Evolutionary conservation across 2,329 filamentous ascomycete genomes (phyloP).

Genomic region (Nannizziopsis barbatae): DNA sequence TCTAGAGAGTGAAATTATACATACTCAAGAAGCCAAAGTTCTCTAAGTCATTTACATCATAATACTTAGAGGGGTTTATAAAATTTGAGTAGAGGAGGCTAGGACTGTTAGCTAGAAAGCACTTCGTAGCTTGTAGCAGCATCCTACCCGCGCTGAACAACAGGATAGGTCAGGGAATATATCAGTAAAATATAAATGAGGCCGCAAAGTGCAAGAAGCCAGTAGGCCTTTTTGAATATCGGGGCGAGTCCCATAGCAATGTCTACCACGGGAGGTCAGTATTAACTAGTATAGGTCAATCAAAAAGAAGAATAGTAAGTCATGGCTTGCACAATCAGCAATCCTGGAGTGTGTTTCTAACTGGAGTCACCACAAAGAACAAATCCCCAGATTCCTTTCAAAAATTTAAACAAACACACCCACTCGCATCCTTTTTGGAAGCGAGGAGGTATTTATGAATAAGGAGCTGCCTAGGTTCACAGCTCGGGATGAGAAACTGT

Average conservation of each 20-base stretch:
- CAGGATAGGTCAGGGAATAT: constrained; percentile 54
- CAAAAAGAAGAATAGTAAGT: too few relatives aligned
- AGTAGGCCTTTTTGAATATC: constrained; percentile 44
- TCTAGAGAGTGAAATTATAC: constrained; percentile 7
- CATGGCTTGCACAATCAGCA: too few relatives aligned
- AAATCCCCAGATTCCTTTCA: too few relatives aligned
- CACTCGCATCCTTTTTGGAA: too few relatives aligned
- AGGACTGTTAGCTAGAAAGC: constrained; percentile 7
- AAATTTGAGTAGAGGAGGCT: constrained; percentile 79
- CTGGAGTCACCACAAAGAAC: too few relatives aligned
- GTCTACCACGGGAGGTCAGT: too few relatives aligned
- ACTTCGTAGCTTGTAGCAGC: background rate
- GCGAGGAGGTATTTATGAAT: too few relatives aligned
- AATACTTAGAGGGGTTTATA: constrained; percentile 59
- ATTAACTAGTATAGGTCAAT: too few relatives aligned
- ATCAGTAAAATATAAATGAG: constrained; percentile 57
- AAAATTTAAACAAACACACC: too few relatives aligned
- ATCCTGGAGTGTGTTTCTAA: too few relatives aligned
- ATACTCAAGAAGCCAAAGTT: constrained; percentile 76
- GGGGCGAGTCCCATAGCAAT: constrained; percentile 29
- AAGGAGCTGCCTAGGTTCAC: too few relatives aligned
- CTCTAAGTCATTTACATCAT: constrained; percentile 64
- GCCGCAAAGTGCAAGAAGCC: constrained; percentile 48
- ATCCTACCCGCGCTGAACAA: constrained; percentile 67
- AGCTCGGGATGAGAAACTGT: too few relatives aligned